Conservation (phyloP, 1,284 basidiomycete genomes). For the Ceratobasidium sp. region DNA sequence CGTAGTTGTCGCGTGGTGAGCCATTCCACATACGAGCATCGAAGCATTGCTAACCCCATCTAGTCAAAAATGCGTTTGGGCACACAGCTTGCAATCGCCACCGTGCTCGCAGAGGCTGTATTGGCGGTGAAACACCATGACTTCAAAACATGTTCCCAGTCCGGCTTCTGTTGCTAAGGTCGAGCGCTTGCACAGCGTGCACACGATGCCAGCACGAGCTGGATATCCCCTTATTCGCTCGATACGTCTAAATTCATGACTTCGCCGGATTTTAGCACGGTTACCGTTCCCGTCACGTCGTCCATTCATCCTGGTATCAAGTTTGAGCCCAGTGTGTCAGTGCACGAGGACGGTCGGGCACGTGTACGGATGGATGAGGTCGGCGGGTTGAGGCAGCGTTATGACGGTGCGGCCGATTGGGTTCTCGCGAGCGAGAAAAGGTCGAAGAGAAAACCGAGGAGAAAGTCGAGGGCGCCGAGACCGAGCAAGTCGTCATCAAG, state of each 20-base stretch:
- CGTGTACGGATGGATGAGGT: slow-evolving; percentile 89
- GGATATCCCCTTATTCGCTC: slow-evolving; percentile 87
- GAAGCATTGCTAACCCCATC: background rate
- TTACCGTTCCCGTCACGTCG: slow-evolving; percentile 78
- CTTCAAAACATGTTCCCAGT: slow-evolving; percentile 91
- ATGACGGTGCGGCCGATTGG: slow-evolving; percentile 91
- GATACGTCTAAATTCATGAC: slow-evolving; percentile 65
- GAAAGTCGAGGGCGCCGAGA: slow-evolving; percentile 56
- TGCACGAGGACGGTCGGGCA: slow-evolving; percentile 86
- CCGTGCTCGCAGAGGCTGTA: slow-evolving; percentile 45
- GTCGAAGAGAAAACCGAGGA: slow-evolving; percentile 53
- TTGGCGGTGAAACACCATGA: slow-evolving; percentile 68
- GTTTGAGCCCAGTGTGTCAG: slow-evolving; percentile 81
- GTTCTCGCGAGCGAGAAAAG: slow-evolving; percentile 64
- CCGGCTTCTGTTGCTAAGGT: slow-evolving; percentile 90
- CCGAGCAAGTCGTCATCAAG: slow-evolving; percentile 67
- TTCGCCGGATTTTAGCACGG: slow-evolving; percentile 64
- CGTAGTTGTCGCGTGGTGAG: slow-evolving; percentile 3
- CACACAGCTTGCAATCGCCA: slow-evolving; percentile 43
- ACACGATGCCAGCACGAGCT: slow-evolving; percentile 64
- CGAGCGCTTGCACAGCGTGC: slow-evolving; percentile 81
- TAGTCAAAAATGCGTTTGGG: slow-evolving; percentile 33
- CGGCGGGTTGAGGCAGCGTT: slow-evolving; percentile 77
- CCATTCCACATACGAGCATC: slow-evolving; percentile 19
- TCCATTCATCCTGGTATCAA: slow-evolving; percentile 83